phyloP scores from a whole-genome alignment of 805 yeast species.

The Danielia oregonensis region DNA sequence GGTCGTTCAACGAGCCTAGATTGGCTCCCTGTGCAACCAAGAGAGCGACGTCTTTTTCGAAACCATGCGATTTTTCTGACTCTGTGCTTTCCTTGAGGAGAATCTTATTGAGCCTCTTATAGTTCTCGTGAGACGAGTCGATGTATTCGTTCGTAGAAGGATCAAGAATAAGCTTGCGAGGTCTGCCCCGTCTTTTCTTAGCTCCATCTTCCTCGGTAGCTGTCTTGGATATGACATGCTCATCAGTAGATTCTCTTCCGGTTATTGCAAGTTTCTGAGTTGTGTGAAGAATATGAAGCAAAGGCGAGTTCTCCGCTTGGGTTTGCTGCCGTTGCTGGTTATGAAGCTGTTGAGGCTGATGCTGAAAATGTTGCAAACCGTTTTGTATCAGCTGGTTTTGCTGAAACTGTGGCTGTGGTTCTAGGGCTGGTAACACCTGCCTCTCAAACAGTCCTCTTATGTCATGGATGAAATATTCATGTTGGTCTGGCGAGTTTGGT shows the following conservation, averaged over 20 bases:
- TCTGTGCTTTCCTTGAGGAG: slow-evolving; percentile 16
- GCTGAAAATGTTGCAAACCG: too few species aligned
- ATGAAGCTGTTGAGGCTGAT: slow-evolving; percentile 3
- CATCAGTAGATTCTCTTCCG: too few species aligned
- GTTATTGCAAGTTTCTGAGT: too few species aligned
- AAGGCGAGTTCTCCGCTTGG: too few species aligned
- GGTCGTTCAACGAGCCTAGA: slow-evolving; percentile 8
- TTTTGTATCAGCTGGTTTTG: too few species aligned
- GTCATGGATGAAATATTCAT: too few species aligned
- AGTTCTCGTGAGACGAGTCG: slow-evolving; percentile 40
- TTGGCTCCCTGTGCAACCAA: slow-evolving; percentile 7
- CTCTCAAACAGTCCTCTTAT: too few species aligned
- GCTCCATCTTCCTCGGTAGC: slow-evolving; percentile 8
- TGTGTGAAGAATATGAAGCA: too few species aligned
- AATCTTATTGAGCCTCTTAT: slow-evolving; percentile 33
- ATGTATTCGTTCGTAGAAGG: slow-evolving; percentile 39
- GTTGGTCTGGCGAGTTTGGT: too few species aligned
- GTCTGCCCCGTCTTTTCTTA: slow-evolving; percentile 40
- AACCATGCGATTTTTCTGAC: slow-evolving; percentile 2
- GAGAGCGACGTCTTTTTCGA: background rate
- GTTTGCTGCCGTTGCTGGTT: slow-evolving; percentile 4
- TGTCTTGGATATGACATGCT: slow-evolving; percentile 10
- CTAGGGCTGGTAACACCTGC: too few species aligned
- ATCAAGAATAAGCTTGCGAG: slow-evolving; percentile 37
- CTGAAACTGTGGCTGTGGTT: too few species aligned